phyloP scores from a whole-genome alignment of 805 yeast species.

The Nakazawaea wickerhamii region DNA sequence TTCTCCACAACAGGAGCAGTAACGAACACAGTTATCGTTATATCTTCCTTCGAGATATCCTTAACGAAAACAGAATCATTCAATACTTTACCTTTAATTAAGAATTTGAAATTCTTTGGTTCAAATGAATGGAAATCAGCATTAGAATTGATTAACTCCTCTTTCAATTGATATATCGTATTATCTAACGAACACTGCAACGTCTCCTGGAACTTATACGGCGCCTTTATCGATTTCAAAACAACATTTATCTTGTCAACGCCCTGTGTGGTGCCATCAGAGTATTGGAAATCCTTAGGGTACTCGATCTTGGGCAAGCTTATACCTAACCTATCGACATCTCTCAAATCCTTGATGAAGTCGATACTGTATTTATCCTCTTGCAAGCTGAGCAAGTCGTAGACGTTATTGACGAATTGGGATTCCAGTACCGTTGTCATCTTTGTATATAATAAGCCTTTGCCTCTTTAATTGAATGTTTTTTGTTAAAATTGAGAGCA shows the following conservation, averaged over 20 bases:
- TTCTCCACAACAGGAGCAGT: too few species aligned
- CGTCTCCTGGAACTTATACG: constrained; percentile 31
- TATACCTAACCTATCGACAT: constrained; percentile 9
- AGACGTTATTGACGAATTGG: constrained; percentile 7
- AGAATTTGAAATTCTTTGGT: constrained; percentile 32
- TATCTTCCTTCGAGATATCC: constrained; percentile 19
- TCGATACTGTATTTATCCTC: not conserved
- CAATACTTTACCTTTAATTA: constrained; percentile 38
- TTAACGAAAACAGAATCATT: constrained; percentile 29
- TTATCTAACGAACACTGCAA: constrained; percentile 23
- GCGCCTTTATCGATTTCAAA: constrained; percentile 40
- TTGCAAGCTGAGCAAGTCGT: constrained; percentile 8
- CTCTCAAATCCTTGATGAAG: constrained; percentile 9
- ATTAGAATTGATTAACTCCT: constrained; percentile 25
- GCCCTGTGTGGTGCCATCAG: not conserved
- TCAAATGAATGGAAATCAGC: constrained; percentile 17
- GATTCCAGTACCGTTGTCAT: constrained; percentile 4
- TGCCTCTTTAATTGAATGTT: not conserved
- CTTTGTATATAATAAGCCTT: too few species aligned
- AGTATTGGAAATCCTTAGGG: constrained; percentile 4
- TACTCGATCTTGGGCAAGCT: constrained; percentile 7
- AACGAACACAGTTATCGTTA: constrained; percentile 19
- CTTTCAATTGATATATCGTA: constrained; percentile 31
- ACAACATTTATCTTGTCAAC: constrained; percentile 21
- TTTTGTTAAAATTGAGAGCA: too few species aligned